Conservation (phyloP, 768 basidiomycete genomes). For the Dentipellis fragilis region DNA sequence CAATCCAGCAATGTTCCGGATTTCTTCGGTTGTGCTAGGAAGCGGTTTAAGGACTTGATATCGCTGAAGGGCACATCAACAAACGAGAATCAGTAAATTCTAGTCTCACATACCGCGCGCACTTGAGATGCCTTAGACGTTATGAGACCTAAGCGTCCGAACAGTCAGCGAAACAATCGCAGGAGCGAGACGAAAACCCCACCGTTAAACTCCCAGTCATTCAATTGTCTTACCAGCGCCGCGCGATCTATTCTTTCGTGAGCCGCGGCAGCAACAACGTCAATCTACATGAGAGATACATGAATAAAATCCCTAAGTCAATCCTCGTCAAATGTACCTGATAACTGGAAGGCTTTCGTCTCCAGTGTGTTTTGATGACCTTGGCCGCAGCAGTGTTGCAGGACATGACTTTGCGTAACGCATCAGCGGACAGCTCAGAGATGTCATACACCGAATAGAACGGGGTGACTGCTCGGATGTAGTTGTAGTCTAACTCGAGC, state of each 20-base stretch:
- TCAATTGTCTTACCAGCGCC: slow-evolving; percentile 26
- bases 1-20: slow-evolving; percentile 22
- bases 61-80: slow-evolving; percentile 17
- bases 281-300: slow-evolving; percentile 20
- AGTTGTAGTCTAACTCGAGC: slow-evolving; percentile 35
- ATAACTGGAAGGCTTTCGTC: slow-evolving; percentile 13
- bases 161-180: background rate
- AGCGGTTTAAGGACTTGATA: slow-evolving; percentile 27
- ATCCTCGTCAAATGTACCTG: slow-evolving; percentile 12
- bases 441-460: slow-evolving; percentile 34
- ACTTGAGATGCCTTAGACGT: slow-evolving; percentile 28
- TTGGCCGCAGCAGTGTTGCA: slow-evolving; percentile 24
- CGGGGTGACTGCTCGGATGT: slow-evolving; percentile 36
- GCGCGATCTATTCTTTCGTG: slow-evolving; percentile 20
- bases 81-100: background rate
- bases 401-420: slow-evolving; percentile 20
- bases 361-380: slow-evolving; percentile 25
- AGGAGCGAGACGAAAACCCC: slow-evolving; percentile 2
- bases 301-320: background rate
- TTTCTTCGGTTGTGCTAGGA: slow-evolving; percentile 22
- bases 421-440: slow-evolving; percentile 17
- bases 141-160: slow-evolving; percentile 18
- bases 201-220: slow-evolving; percentile 30
- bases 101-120: slow-evolving; percentile 18
- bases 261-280: slow-evolving; percentile 23